A percentile compares a stretch with the other conserved stretches of the same genome.
phyloP scores from a whole-genome alignment of 805 yeast species.

The Yarrowia bubula region DNA sequence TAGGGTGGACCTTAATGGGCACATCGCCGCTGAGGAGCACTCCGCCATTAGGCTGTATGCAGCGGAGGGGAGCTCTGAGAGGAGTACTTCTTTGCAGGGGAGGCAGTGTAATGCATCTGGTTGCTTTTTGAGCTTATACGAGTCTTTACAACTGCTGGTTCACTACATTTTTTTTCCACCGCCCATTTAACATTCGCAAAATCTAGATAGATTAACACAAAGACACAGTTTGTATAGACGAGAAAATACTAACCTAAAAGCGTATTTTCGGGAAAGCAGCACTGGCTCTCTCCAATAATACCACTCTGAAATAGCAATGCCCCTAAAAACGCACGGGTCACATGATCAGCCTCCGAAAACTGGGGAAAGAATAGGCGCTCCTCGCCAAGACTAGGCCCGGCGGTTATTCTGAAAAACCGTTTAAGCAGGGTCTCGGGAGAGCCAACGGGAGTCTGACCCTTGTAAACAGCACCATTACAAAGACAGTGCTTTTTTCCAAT shows the following conservation, averaged over 20 bases:
- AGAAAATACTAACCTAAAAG: neutral
- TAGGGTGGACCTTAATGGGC: slow-evolving; percentile 7
- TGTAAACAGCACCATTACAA: too few relatives aligned
- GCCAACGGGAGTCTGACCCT: too few relatives aligned
- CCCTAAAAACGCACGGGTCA: neutral
- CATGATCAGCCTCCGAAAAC: neutral
- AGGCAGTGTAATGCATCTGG: neutral
- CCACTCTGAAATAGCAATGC: neutral
- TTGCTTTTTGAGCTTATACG: too few relatives aligned
- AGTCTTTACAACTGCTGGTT: too few relatives aligned
- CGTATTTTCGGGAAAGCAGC: neutral
- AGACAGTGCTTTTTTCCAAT: too few relatives aligned
- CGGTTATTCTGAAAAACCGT: too few relatives aligned
- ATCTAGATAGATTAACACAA: slow-evolving; percentile 3
- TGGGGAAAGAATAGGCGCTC: slow-evolving; percentile 2
- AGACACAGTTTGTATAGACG: slow-evolving; percentile 13
- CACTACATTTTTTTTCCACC: too few relatives aligned
- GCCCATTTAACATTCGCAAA: slow-evolving; percentile 6
- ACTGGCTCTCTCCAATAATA: neutral
- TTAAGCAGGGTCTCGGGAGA: too few relatives aligned
- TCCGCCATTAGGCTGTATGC: neutral
- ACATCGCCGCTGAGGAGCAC: slow-evolving; percentile 22
- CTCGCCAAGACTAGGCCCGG: too few relatives aligned
- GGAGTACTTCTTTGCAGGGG: too few relatives aligned
- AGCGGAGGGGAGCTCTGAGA: too few relatives aligned